These are phyloP conservation scores for Neurospora terricola DNA, from an alignment of 495 filamentous ascomycete genomes.

Conservation along the genomic window DNA sequence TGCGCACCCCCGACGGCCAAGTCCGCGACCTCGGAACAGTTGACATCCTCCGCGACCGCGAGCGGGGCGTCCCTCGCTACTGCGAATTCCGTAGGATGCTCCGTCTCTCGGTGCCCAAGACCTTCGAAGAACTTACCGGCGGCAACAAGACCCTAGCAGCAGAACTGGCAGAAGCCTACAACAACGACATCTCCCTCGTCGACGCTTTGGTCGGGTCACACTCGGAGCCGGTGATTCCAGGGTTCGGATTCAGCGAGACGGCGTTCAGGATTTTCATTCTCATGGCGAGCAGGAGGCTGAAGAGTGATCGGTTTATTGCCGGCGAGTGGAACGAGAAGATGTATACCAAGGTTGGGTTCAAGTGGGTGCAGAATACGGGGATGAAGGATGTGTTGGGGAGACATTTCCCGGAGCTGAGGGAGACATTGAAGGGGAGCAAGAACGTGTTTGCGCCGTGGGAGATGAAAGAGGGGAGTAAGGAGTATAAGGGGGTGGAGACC, in stretches of 20 bases:
- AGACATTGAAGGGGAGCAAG: conserved; percentile 11
- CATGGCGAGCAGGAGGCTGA: conserved; percentile 27
- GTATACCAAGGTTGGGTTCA: conserved; percentile 30
- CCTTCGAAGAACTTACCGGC: conserved; percentile 28
- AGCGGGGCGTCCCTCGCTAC: conserved; percentile 38
- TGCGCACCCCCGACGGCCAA: conserved; percentile 22
- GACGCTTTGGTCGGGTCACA: conserved; percentile 30
- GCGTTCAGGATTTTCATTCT: conserved; percentile 31
- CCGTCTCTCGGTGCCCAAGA: conserved; percentile 19
- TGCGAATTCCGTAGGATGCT: conserved; percentile 33
- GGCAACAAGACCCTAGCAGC: conserved; percentile 20
- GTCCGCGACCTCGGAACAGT: conserved; percentile 30
- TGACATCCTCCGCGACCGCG: conserved; percentile 36
- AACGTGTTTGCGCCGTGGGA: conserved; percentile 32
- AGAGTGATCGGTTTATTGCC: conserved; percentile 34
- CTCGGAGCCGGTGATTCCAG: conserved; percentile 28
- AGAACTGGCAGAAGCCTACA: conserved; percentile 21
- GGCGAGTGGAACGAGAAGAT: conserved; percentile 22
- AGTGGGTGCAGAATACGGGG: conserved; percentile 27
- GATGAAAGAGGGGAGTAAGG: conserved; percentile 15
- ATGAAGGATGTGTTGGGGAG: conserved; percentile 25
- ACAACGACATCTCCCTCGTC: conserved; percentile 25
- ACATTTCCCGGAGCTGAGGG: conserved; percentile 28
- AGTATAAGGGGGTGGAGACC: conserved; percentile 24
- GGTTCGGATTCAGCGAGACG: conserved; percentile 35